Conservation (phyloP, 2,329 filamentous ascomycete genomes). For the Zymoseptoria ardabiliae region DNA sequence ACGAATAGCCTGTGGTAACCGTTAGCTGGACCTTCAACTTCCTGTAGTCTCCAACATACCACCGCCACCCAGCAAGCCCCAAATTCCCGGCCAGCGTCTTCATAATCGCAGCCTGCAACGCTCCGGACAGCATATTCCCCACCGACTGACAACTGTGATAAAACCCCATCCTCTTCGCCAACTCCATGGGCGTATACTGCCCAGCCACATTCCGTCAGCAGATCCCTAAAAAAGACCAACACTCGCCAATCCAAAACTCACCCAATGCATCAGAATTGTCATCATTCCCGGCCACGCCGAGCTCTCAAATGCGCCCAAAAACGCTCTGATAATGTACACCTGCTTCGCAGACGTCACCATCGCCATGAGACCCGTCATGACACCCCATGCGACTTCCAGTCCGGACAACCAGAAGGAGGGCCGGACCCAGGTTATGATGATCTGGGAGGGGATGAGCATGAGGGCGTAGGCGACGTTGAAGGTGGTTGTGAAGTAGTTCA, state of each 20-base stretch:
- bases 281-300: conserved; percentile 42
- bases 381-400: conserved; percentile 22
- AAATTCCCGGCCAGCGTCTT: conserved; percentile 26
- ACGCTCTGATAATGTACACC: conserved; percentile 23
- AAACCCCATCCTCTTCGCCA: conserved; percentile 21
- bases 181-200: conserved; percentile 16
- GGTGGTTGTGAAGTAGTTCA: conserved; percentile 33
- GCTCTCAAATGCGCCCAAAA: conserved; percentile 26
- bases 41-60: conserved; percentile 9
- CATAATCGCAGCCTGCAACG: conserved; percentile 23
- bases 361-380: conserved; percentile 26
- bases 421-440: conserved; percentile 34
- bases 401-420: conserved; percentile 29
- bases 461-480: conserved; percentile 36
- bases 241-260: not conserved
- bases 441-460: conserved; percentile 34
- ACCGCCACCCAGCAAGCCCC: conserved; percentile 31
- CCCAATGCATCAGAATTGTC: conserved; percentile 33
- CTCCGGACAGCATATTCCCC: conserved; percentile 22
- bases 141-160: conserved; percentile 22
- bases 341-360: conserved; percentile 23
- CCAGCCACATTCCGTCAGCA: not conserved
- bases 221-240: not conserved
- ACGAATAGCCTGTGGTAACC: conserved; percentile 24
- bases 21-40: not conserved